A percentile compares a stretch with the other conserved stretches of the same genome.
Evolutionary conservation across 2,329 filamentous ascomycete genomes (phyloP).

Genomic region (Verticillium longisporum): DNA sequence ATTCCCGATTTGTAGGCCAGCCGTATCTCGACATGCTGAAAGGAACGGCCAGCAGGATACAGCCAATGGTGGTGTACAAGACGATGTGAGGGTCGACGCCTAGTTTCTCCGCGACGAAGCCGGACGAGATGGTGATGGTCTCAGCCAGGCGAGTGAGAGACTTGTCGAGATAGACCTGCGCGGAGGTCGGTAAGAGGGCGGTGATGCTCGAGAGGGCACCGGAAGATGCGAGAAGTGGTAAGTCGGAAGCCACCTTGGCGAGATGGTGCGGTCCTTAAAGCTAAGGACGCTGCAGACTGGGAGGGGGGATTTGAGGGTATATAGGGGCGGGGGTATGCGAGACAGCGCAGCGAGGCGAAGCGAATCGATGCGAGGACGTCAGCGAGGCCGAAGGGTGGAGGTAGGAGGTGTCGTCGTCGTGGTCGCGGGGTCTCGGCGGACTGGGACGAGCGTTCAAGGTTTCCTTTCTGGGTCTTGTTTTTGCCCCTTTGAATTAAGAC

Average conservation of each 20-base stretch:
- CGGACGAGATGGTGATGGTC: conserved; percentile 39
- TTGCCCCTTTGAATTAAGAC: not conserved
- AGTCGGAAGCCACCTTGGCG: conserved; percentile 58
- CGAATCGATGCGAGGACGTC: not conserved
- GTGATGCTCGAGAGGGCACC: conserved; percentile 57
- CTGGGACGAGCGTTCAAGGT: not conserved
- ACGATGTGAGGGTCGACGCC: conserved; percentile 41
- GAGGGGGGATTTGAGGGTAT: not conserved
- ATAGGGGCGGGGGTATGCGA: not conserved
- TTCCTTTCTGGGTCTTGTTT: not conserved
- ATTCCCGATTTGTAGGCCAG: conserved; percentile 37
- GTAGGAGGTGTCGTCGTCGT: not conserved
- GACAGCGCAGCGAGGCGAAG: not conserved
- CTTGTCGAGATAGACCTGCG: conserved; percentile 48
- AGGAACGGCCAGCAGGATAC: conserved; percentile 39
- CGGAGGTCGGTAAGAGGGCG: conserved; percentile 36
- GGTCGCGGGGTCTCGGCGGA: not conserved
- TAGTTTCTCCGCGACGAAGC: conserved; percentile 43
- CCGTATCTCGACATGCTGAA: conserved; percentile 50
- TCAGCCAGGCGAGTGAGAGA: conserved; percentile 41
- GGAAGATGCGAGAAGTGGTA: conserved; percentile 51
- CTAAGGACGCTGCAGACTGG: conserved; percentile 10
- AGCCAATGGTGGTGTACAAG: conserved; percentile 43
- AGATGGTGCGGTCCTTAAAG: conserved; percentile 18
- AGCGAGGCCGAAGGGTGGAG: not conserved